Conservation (phyloP, 768 basidiomycete species). For the Hirschioporus abietinus region DNA sequence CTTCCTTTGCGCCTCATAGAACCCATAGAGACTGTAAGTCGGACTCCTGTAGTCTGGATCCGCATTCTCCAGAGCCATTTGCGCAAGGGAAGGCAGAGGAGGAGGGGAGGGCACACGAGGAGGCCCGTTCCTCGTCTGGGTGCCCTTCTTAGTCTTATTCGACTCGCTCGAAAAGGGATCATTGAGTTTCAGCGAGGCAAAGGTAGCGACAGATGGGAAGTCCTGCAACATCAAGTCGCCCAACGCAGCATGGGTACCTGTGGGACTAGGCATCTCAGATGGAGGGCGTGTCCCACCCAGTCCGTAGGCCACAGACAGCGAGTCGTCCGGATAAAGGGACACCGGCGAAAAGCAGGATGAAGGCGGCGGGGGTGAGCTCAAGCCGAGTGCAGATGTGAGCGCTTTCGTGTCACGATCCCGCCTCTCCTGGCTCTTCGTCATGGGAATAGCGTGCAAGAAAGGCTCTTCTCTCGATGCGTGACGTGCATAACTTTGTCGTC, state of each 20-base stretch:
- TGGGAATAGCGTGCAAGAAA: slow-evolving; percentile 26
- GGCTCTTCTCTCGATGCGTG: slow-evolving; percentile 14
- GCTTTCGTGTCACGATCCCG: slow-evolving; percentile 36
- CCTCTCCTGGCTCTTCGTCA: slow-evolving; percentile 28
- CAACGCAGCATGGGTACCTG: slow-evolving; percentile 42
- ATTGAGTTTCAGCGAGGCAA: slow-evolving; percentile 8
- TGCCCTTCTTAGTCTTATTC: neutral
- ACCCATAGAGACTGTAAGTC: slow-evolving; percentile 76
- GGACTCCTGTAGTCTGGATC: slow-evolving; percentile 71
- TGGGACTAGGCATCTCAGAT: slow-evolving; percentile 23
- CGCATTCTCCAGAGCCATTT: slow-evolving; percentile 67
- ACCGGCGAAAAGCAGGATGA: slow-evolving; percentile 35
- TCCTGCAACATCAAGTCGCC: slow-evolving; percentile 62
- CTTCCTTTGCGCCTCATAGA: slow-evolving; percentile 63
- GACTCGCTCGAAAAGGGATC: slow-evolving; percentile 22
- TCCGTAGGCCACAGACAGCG: slow-evolving; percentile 44
- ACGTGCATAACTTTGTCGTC: neutral
- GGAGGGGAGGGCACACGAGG: slow-evolving; percentile 80
- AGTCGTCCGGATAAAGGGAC: slow-evolving; percentile 69
- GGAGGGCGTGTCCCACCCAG: slow-evolving; percentile 28
- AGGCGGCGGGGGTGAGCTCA: slow-evolving; percentile 32
- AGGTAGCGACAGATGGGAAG: slow-evolving; percentile 29
- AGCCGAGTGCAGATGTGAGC: slow-evolving; percentile 33
- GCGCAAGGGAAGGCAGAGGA: slow-evolving; percentile 63
- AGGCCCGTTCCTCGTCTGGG: slow-evolving; percentile 35